These are phyloP conservation scores for Myxozyma monticola DNA, from an alignment of 805 yeast genomes.

Conservation along the genomic window DNA sequence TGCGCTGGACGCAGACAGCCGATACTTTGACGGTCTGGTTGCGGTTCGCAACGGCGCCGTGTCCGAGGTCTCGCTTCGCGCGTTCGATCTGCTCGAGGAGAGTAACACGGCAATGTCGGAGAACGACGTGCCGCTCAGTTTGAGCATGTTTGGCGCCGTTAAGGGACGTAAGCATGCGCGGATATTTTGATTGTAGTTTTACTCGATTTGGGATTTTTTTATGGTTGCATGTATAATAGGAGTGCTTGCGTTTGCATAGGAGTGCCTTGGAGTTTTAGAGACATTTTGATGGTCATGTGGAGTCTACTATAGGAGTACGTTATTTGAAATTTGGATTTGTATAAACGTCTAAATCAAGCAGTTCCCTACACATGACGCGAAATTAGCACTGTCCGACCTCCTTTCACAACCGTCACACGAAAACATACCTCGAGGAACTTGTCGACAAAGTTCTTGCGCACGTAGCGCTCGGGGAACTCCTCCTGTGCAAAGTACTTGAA, in stretches of 20 bases:
- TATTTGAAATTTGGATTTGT: background rate
- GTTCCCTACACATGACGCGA: conserved; percentile 13
- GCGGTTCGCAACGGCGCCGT: conserved; percentile 17
- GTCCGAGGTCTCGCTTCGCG: conserved; percentile 44
- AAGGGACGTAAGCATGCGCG: conserved; percentile 23
- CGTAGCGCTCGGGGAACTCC: conserved; percentile 54
- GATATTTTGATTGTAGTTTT: conserved; percentile 11
- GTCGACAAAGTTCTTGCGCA: conserved; percentile 63
- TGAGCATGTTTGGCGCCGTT: conserved; percentile 49
- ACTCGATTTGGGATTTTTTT: too few species aligned
- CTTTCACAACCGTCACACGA: too few species aligned
- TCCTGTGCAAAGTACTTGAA: conserved; percentile 76
- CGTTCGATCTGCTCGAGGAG: conserved; percentile 63
- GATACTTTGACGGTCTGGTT: conserved; percentile 24
- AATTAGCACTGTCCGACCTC: background rate
- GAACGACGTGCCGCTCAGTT: conserved; percentile 56
- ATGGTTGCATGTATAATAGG: too few species aligned
- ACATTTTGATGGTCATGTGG: too few species aligned
- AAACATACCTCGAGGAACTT: conserved; percentile 67
- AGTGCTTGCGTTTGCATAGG: too few species aligned
- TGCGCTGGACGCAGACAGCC: conserved; percentile 2
- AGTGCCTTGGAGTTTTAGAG: too few species aligned
- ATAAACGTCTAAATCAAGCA: conserved; percentile 17
- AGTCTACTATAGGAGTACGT: too few species aligned
- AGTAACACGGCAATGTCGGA: conserved; percentile 48